Evolutionary conservation across 1,284 basidiomycete species (phyloP), one percentile per base, ranked within the genome.

Genomic region (Puccinia horiana): DNA sequence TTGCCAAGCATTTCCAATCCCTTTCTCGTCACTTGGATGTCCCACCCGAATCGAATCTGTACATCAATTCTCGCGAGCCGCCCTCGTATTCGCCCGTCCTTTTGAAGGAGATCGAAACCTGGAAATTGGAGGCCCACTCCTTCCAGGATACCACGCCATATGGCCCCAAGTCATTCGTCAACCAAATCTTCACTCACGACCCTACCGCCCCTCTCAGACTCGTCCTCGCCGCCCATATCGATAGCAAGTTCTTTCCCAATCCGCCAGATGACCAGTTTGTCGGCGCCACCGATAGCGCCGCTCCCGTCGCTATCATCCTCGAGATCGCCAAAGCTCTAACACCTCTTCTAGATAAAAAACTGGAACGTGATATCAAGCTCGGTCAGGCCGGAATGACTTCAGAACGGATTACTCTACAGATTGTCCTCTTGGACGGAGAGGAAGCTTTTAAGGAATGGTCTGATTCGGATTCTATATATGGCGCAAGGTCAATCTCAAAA

Each of bases 381-480:
- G 91, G 29, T 83, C 32, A 29, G 29, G 88, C 91, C 18, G 88
- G 90, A 5, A 86, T 85, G 16, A 83, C 80, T 56, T 69, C 84
- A 9, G 81, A 81, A 44, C 65, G 84, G 83, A 94, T 92, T 11
- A 96, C 96, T 0, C 87, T 99, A 20, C 95, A 98, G 86, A 89
- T 99, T n/a, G 89, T 99, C 29, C 97, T 99, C 86, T 96, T 99
- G 83, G 98, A 99, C 85, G 97, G 97, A 3, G 97, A 99, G 87
- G 97, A 99, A 87, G 97, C 97, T 0, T 98, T 96, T 87, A 89
- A 91, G 49, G 89, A 91, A 54, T 99, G 97, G 97, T 94, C 95
- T 0, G 90, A 90, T 49, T 91, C 90, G 0, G 97, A 99, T 87
- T 96, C 94, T 0, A 92, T 96, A 70, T 99, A 99, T 86, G 97